Conservation (phyloP, 179 eudicot genomes). For the Sideroxylon spinosum region DNA sequence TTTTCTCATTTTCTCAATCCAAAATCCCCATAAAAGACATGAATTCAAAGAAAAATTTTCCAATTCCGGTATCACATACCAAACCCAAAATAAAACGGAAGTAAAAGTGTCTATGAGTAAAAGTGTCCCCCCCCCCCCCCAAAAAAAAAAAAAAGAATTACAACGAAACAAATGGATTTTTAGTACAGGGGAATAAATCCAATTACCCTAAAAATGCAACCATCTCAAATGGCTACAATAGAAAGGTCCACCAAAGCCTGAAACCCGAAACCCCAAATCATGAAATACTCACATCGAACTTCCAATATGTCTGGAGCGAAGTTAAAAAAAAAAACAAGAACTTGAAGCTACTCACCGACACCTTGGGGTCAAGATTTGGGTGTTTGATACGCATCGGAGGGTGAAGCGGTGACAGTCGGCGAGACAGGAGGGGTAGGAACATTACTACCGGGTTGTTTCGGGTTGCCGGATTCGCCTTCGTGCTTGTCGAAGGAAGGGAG, state of each 20-base stretch:
- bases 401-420: neutral
- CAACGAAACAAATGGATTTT: no score
- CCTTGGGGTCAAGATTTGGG: conserved; percentile 8
- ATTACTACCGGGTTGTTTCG: neutral
- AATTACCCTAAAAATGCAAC: no score
- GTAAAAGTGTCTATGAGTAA: neutral
- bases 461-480: neutral
- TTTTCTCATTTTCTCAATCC: no score
- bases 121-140: no score
- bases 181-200: no score
- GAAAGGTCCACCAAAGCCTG: neutral
- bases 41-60: no score
- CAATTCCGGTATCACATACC: no score
- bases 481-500: conserved; percentile 45
- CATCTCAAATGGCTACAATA: neutral
- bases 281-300: neutral
- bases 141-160: no score
- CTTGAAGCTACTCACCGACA: neutral
- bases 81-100: no score
- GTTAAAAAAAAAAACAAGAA: neutral
- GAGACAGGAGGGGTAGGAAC: neutral
- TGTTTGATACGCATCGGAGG: neutral
- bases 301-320: neutral
- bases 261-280: neutral
- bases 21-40: no score